A percentile compares a stretch with the other conserved stretches of the same genome.
These are phyloP conservation scores for Malassezia japonica DNA, from an alignment of 1,284 basidiomycete species.

Conservation along the genomic window DNA sequence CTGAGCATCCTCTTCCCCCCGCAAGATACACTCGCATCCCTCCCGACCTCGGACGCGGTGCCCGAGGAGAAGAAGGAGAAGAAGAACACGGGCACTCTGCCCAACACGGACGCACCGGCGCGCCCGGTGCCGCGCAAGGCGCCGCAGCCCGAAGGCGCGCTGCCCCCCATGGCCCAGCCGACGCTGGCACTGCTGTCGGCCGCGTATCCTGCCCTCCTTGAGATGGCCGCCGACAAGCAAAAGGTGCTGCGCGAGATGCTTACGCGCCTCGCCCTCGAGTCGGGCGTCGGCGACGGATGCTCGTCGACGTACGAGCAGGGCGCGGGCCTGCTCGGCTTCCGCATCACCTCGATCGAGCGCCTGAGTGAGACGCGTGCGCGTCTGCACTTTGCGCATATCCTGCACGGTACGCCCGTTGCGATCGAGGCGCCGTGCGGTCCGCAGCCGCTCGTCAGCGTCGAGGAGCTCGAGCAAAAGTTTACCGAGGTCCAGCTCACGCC, in stretches of 20 bases:
- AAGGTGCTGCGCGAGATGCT: slow-evolving; percentile 36
- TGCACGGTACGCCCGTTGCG: slow-evolving; percentile 10
- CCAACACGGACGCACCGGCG: slow-evolving; percentile 17
- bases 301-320: slow-evolving; percentile 17
- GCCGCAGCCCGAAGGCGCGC: slow-evolving; percentile 12
- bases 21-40: slow-evolving; percentile 10
- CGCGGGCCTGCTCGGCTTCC: slow-evolving; percentile 37
- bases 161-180: slow-evolving; percentile 23
- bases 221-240: slow-evolving; percentile 27
- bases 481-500: slow-evolving; percentile 36
- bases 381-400: slow-evolving; percentile 31
- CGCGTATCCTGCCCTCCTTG: slow-evolving; percentile 38
- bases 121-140: slow-evolving; percentile 22
- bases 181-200: slow-evolving; percentile 34
- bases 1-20: slow-evolving; percentile 36
- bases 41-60: neutral
- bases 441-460: slow-evolving; percentile 28
- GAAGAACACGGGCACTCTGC: neutral
- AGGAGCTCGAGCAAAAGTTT: slow-evolving; percentile 19
- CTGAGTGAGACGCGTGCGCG: slow-evolving; percentile 14
- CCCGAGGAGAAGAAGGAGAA: neutral
- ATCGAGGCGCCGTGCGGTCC: slow-evolving; percentile 35
- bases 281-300: slow-evolving; percentile 26
- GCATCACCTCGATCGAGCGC: slow-evolving; percentile 16
- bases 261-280: slow-evolving; percentile 27